These are phyloP conservation scores for Dichotomocladium elegans DNA, from an alignment of 371 early-diverging fungal species.

Conservation along the genomic window DNA sequence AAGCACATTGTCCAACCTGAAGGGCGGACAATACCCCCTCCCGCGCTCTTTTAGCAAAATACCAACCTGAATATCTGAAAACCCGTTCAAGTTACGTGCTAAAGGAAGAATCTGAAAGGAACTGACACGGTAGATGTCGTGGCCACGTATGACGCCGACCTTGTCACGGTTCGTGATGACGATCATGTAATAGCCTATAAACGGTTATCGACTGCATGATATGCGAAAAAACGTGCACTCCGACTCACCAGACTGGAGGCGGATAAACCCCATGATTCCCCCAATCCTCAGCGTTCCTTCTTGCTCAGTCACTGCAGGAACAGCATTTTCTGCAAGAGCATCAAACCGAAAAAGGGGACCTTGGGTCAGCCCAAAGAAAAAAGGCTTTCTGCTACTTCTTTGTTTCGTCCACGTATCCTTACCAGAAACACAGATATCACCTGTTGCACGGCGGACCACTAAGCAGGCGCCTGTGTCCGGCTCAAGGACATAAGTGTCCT, in stretches of 20 bases:
- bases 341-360: no score
- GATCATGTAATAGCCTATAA: constrained; percentile 49
- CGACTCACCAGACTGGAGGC: constrained; percentile 17
- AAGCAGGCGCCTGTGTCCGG: constrained; percentile 13
- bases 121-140: constrained; percentile 74
- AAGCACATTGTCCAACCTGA: neutral
- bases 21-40: no score
- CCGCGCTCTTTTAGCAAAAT: neutral
- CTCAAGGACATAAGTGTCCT: constrained; percentile 15
- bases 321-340: constrained; percentile 9
- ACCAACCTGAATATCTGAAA: constrained; percentile 9
- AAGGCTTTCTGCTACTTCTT: neutral
- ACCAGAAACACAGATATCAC: constrained; percentile 32
- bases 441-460: constrained; percentile 22
- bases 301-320: constrained; percentile 19
- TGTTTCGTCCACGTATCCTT: constrained; percentile 1
- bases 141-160: constrained; percentile 61
- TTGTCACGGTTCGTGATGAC: constrained; percentile 75
- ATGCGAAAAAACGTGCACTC: neutral
- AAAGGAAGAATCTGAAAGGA: constrained; percentile 73
- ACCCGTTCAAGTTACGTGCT: constrained; percentile 38
- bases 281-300: constrained; percentile 12
- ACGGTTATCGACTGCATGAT: constrained; percentile 1
- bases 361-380: no score
- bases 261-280: constrained; percentile 26